Conservation (phyloP, 148 eudicot genomes). For the Nyssa sinensis region DNA sequence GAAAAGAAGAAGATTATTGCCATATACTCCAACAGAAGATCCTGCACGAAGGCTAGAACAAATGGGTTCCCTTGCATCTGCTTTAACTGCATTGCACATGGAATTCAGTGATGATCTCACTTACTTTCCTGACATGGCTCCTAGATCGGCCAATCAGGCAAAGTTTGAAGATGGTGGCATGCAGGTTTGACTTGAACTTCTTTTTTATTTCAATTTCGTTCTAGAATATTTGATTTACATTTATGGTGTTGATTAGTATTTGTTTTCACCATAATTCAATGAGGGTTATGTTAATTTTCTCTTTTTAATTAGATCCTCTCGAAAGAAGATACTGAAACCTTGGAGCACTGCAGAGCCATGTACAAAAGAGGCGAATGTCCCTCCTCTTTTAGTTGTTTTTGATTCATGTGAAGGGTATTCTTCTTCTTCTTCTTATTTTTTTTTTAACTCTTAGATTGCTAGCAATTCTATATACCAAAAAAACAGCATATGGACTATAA, state of each 20-base stretch:
- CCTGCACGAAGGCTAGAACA: constrained; percentile 57
- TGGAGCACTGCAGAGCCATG: constrained; percentile 71
- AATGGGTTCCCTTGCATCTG: constrained; percentile 80
- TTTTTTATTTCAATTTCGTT: neutral
- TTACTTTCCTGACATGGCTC: constrained; percentile 74
- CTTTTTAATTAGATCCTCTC: constrained; percentile 67
- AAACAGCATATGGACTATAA: neutral
- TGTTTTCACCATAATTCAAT: neutral
- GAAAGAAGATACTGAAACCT: constrained; percentile 71
- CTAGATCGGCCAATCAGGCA: constrained; percentile 80
- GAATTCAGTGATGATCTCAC: constrained; percentile 72
- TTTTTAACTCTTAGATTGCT: neutral
- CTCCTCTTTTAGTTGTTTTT: constrained; percentile 73
- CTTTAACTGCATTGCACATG: constrained; percentile 57
- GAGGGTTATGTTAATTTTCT: constrained; percentile 8
- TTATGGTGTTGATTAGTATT: neutral
- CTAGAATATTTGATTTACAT: neutral
- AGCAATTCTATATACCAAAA: neutral
- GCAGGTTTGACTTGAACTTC: constrained; percentile 54
- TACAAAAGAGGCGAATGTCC: constrained; percentile 67
- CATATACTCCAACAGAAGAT: constrained; percentile 65
- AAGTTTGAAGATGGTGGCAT: constrained; percentile 77
- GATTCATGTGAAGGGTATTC: constrained; percentile 80
- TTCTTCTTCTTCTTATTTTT: neutral
- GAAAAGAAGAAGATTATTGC: constrained; percentile 69